Evolutionary conservation across 371 early-diverging fungal genomes (phyloP).

Genomic region (Gilbertella persicaria): DNA sequence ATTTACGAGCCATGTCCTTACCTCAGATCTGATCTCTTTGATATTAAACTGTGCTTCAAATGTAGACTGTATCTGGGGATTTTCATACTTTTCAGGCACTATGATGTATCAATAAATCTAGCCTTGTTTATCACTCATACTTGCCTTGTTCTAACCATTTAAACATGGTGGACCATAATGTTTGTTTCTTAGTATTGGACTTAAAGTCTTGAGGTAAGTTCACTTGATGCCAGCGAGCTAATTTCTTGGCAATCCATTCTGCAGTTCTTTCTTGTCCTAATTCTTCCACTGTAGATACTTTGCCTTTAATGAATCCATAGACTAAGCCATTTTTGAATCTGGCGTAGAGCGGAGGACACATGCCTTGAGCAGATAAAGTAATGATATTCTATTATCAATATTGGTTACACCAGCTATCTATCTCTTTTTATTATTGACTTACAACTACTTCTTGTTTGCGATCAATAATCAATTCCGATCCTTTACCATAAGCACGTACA

Average conservation of each 20-base stretch:
- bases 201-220: conserved; percentile 21
- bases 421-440: conserved; percentile 30
- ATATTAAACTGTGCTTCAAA: conserved; percentile 65
- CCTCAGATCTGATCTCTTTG: conserved; percentile 54
- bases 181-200: conserved; percentile 36
- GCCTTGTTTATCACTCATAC: background rate
- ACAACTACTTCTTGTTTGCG: conserved; percentile 86
- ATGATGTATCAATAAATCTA: background rate
- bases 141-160: conserved; percentile 81
- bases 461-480: conserved; percentile 87
- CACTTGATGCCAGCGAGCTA: conserved; percentile 86
- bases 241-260: conserved; percentile 73
- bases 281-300: conserved; percentile 65
- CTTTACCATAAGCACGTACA: conserved; percentile 88
- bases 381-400: conserved; percentile 73
- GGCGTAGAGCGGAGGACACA: conserved; percentile 85
- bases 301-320: conserved; percentile 88
- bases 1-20: too few species aligned
- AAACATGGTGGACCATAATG: conserved; percentile 75
- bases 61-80: conserved; percentile 57
- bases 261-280: conserved; percentile 74
- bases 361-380: conserved; percentile 66
- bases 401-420: conserved; percentile 11
- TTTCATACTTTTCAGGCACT: conserved; percentile 70
- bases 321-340: conserved; percentile 87